These are phyloP conservation scores for Yarrowia bubula DNA, from an alignment of 805 yeast genomes.

Conservation along the genomic window DNA sequence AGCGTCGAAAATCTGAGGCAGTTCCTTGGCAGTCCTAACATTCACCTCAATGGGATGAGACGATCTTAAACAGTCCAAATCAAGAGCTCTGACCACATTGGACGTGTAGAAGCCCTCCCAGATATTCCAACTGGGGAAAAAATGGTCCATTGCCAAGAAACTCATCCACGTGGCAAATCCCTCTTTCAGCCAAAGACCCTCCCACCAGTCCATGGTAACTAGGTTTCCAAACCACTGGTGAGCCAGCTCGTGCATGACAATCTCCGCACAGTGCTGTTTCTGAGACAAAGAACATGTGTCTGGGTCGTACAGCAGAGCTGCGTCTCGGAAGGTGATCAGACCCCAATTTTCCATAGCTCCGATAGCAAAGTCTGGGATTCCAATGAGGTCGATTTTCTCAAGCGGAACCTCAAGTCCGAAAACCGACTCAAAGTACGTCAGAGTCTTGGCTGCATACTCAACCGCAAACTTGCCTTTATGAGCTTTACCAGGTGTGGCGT, in stretches of 20 bases:
- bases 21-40: slow-evolving; percentile 70
- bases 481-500: slow-evolving; percentile 68
- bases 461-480: slow-evolving; percentile 61
- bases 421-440: slow-evolving; percentile 61
- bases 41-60: slow-evolving; percentile 84
- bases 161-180: slow-evolving; percentile 90
- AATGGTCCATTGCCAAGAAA: slow-evolving; percentile 63
- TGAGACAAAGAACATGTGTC: slow-evolving; percentile 56
- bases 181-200: slow-evolving; percentile 84
- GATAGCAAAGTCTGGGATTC: slow-evolving; percentile 74
- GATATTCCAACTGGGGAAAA: slow-evolving; percentile 80
- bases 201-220: slow-evolving; percentile 94
- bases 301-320: slow-evolving; percentile 64
- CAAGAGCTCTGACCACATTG: slow-evolving; percentile 69
- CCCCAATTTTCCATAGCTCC: slow-evolving; percentile 96
- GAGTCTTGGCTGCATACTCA: slow-evolving; percentile 60
- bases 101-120: slow-evolving; percentile 75
- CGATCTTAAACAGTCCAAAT: slow-evolving; percentile 64
- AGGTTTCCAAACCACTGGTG: slow-evolving; percentile 92
- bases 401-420: slow-evolving; percentile 73
- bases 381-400: slow-evolving; percentile 76
- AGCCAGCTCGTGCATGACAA: slow-evolving; percentile 81
- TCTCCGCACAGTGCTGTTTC: slow-evolving; percentile 74
- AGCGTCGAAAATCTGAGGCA: slow-evolving; percentile 77
- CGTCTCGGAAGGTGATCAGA: slow-evolving; percentile 63